Base-by-base conservation (phyloP, 73 alveolate genomes). In the Tetrahymena borealis region DNA sequence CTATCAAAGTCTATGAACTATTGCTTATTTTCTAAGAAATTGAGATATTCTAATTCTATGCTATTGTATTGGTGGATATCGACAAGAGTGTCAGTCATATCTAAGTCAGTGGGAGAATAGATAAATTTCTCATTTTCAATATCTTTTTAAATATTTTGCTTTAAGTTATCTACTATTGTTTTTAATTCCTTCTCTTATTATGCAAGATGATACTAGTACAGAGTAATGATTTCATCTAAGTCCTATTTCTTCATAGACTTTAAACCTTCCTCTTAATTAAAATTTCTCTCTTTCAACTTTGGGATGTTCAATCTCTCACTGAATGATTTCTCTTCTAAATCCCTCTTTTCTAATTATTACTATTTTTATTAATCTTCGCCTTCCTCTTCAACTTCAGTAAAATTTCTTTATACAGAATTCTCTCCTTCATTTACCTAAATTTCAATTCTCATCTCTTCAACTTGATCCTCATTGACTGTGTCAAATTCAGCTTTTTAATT, bases 21-120 rank as follows among this genome's bases (percentile, higher is more conserved):
- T 39, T 92, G 32, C 60, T 92, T 77, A 32, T 93, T 39, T 40
- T 93, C 95, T 37, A 93, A 77, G 91, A 39, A 41, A 1, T 85
- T 31, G 15, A 93, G 95, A 33, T 93, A 93, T 93, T 93, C 91
- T 28, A 39, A 37, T 41, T 93, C 95, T 16, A 85, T 40, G 13
- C 78, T 92, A 39, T 79, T 93, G 13, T 79, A 85, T 39, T 90
- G 90, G 32, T 79, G 91, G 35, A 93, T 33, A 41, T 93, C 95
- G 37, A 39, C 91, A 7, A 93, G 90, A 31, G 79, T 42, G 39
- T 79, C 91, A 79, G 38, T 91, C 37, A 39, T 32, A 35, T 92
- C 91, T 78, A 78, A 33, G 33, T 92, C 32, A 28, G 39, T 36
- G 0, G 35, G 13, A 11, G 41, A 10, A 78, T 78, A 15, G 90